These are phyloP conservation scores for Sugiyamaella chiloensis DNA, from an alignment of 805 yeast species.

Conservation along the genomic window DNA sequence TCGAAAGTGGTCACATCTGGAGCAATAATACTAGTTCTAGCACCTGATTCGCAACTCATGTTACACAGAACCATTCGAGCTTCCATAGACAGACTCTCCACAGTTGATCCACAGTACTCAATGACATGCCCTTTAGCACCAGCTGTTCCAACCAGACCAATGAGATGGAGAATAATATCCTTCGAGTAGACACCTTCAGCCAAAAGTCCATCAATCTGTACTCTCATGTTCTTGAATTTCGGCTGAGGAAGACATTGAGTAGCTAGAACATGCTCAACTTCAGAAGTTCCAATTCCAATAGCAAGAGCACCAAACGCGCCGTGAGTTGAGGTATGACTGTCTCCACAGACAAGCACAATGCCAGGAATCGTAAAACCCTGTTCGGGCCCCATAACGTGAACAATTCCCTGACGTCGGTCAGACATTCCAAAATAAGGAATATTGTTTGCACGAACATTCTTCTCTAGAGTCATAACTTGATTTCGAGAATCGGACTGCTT, in stretches of 20 bases:
- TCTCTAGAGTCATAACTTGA: constrained; percentile 88
- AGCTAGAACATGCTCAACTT: constrained; percentile 96
- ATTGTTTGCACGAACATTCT: constrained; percentile 84
- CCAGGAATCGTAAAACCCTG: constrained; percentile 98
- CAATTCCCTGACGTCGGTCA: constrained; percentile 94
- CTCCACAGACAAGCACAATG: constrained; percentile 97
- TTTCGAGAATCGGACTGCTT: constrained; percentile 85
- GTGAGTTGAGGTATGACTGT: constrained; percentile 96
- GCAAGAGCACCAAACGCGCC: constrained; percentile 98
- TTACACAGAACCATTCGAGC: constrained; percentile 99
- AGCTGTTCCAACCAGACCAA: constrained; percentile 96
- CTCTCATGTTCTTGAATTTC: constrained; percentile 93
- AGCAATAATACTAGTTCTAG: constrained; percentile 97
- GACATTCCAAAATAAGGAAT: constrained; percentile 92
- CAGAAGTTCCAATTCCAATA: constrained; percentile 98
- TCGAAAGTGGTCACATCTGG: constrained; percentile 88
- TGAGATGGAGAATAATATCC: constrained; percentile 88
- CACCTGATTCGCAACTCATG: constrained; percentile 98
- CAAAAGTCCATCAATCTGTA: constrained; percentile 77
- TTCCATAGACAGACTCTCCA: constrained; percentile 85
- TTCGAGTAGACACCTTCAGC: constrained; percentile 89
- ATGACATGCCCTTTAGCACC: constrained; percentile 98
- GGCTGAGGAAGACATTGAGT: constrained; percentile 90
- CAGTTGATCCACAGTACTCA: constrained; percentile 94
- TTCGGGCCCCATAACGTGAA: constrained; percentile 97